Conservation (phyloP, 345 rosid species). For the Xanthoceras sorbifolium region DNA sequence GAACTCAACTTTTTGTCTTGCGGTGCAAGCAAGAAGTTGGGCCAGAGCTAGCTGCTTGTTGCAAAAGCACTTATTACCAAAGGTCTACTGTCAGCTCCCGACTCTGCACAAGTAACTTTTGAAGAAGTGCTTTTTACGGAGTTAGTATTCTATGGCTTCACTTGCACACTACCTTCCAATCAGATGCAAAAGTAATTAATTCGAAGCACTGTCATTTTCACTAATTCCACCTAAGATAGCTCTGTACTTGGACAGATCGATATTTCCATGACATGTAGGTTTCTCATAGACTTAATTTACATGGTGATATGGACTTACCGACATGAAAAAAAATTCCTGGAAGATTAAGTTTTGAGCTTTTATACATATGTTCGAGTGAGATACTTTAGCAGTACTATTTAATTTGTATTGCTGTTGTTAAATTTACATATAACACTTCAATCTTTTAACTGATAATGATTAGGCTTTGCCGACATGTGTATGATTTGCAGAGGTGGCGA, state of each 20-base stretch:
- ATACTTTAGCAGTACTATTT: no score
- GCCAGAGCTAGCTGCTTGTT: constrained; percentile 2
- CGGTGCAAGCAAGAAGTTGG: constrained; percentile 16
- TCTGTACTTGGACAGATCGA: background rate
- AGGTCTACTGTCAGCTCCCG: background rate
- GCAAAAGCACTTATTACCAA: constrained; percentile 18
- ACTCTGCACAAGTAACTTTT: background rate
- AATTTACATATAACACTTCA: no score
- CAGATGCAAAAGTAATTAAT: background rate
- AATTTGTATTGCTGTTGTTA: no score
- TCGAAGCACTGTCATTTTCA: background rate
- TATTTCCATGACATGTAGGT: background rate
- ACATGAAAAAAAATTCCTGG: background rate
- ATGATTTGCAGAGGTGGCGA: constrained; percentile 67
- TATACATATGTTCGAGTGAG: background rate
- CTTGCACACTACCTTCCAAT: background rate
- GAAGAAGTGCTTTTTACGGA: background rate
- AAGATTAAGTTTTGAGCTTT: background rate
- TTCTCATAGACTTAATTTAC: constrained; percentile 23
- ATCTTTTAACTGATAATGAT: background rate
- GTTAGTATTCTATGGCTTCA: background rate
- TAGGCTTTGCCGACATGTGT: background rate
- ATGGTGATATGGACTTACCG: constrained; percentile 14
- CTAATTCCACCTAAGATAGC: background rate
- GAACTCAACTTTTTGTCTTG: constrained; percentile 14